These are phyloP conservation scores for Halophytophthora batemanensis DNA, from an alignment of 352 stramenopile genomes.

Conservation along the genomic window DNA sequence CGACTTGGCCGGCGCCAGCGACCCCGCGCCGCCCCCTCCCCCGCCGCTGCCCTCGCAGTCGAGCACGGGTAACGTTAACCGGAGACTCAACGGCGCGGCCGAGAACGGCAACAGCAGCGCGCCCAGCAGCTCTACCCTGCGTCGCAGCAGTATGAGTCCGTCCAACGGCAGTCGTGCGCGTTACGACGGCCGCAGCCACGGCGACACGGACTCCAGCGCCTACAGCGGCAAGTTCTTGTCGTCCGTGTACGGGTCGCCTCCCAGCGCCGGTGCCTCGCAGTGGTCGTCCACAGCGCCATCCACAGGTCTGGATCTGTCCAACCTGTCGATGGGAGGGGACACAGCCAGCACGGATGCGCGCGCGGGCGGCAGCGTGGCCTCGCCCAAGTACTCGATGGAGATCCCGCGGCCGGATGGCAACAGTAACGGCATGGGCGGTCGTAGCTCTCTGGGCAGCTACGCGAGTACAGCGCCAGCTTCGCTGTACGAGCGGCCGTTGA, in stretches of 20 bases:
- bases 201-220: slow-evolving; percentile 14
- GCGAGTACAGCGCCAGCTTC: slow-evolving; percentile 20
- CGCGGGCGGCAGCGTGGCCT: slow-evolving; percentile 13
- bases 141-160: too few species aligned
- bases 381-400: slow-evolving; percentile 57
- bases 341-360: slow-evolving; percentile 3
- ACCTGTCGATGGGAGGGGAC: slow-evolving; percentile 11
- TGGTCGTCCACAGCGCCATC: slow-evolving; percentile 18
- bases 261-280: slow-evolving; percentile 3
- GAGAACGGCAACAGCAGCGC: background rate
- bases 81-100: background rate
- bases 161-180: too few species aligned
- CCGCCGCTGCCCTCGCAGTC: slow-evolving; percentile 2
- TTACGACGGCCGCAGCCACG: slow-evolving; percentile 7
- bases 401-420: slow-evolving; percentile 42
- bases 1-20: slow-evolving; percentile 10
- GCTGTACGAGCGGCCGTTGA: slow-evolving; percentile 30
- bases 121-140: too few species aligned
- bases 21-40: slow-evolving; percentile 3
- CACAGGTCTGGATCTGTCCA: slow-evolving; percentile 11
- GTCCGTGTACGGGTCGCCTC: slow-evolving; percentile 6
- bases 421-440: slow-evolving; percentile 10
- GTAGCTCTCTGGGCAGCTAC: slow-evolving; percentile 46
- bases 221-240: slow-evolving; percentile 13
- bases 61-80: background rate